phyloP scores from a whole-genome alignment of 768 basidiomycete genomes.

The Lanmaoa pseudosensibilis region DNA sequence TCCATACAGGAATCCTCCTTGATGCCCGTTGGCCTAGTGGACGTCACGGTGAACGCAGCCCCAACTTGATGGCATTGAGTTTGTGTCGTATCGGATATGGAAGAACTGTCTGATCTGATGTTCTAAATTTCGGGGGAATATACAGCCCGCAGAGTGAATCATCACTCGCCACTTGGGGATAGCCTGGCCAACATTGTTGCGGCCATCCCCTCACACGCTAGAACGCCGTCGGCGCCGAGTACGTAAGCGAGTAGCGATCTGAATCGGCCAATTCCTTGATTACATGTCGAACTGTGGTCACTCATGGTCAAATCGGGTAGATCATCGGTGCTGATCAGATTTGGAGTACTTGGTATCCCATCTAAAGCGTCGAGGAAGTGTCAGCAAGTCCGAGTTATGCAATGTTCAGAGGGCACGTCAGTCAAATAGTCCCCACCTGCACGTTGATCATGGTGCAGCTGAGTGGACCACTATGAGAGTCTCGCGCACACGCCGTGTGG shows the following conservation, averaged over 20 bases:
- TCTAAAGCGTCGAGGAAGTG: neutral
- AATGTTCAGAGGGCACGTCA: too few species aligned
- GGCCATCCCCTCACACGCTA: neutral
- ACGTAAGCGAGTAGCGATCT: neutral
- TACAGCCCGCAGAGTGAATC: neutral
- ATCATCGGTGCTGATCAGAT: neutral
- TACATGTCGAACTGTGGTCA: neutral
- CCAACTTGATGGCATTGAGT: too few species aligned
- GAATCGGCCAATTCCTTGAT: neutral
- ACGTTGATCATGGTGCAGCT: neutral
- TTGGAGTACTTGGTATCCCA: neutral
- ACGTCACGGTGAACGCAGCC: neutral
- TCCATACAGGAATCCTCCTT: neutral
- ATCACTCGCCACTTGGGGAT: neutral
- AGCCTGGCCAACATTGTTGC: neutral
- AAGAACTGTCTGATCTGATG: neutral
- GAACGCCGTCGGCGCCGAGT: neutral
- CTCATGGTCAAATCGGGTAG: neutral
- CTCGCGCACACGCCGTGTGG: too few species aligned
- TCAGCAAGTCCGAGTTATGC: neutral
- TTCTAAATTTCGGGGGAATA: too few species aligned
- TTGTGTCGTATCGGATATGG: neutral
- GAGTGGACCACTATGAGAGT: neutral
- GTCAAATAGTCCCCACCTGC: too few species aligned
- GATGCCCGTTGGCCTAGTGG: neutral